phyloP scores from a whole-genome alignment of 2,329 filamentous ascomycete genomes.

The Pseudogymnoascus sp. region DNA sequence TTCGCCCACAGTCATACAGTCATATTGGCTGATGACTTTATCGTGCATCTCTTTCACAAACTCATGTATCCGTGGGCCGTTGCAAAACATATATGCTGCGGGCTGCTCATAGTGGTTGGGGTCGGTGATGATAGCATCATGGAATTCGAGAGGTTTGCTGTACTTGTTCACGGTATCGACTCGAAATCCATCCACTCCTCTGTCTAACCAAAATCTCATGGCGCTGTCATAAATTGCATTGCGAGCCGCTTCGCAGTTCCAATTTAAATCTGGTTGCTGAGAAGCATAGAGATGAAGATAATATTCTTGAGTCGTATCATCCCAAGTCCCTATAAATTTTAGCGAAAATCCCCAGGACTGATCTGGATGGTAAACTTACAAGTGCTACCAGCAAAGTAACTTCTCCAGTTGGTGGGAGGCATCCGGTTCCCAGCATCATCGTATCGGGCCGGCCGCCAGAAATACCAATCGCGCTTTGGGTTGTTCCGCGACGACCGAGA shows the following conservation, averaged over 20 bases:
- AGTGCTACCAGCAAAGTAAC: slow-evolving; percentile 50
- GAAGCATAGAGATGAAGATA: slow-evolving; percentile 69
- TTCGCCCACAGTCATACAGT: slow-evolving; percentile 64
- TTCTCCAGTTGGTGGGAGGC: slow-evolving; percentile 67
- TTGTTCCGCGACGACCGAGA: slow-evolving; percentile 42
- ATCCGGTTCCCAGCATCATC: slow-evolving; percentile 50
- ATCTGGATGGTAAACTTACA: slow-evolving; percentile 42
- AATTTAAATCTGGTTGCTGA: slow-evolving; percentile 76
- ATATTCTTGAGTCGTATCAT: slow-evolving; percentile 63
- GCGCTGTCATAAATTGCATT: slow-evolving; percentile 63
- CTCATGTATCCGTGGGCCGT: slow-evolving; percentile 62
- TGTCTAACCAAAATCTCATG: slow-evolving; percentile 72
- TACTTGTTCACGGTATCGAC: slow-evolving; percentile 69
- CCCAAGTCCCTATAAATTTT: slow-evolving; percentile 37
- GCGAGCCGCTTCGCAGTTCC: slow-evolving; percentile 62
- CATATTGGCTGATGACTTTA: slow-evolving; percentile 49
- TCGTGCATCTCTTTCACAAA: slow-evolving; percentile 58
- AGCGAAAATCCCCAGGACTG: slow-evolving; percentile 9
- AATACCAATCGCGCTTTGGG: slow-evolving; percentile 54
- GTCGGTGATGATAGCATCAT: slow-evolving; percentile 49
- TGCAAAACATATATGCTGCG: slow-evolving; percentile 50
- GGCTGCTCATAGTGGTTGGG: slow-evolving; percentile 39
- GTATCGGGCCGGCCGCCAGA: slow-evolving; percentile 52
- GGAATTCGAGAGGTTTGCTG: slow-evolving; percentile 52
- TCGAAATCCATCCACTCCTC: slow-evolving; percentile 64